These are phyloP conservation scores for Cokeromyces recurvatus DNA, from an alignment of 371 early-diverging fungal genomes.

Conservation along the genomic window DNA sequence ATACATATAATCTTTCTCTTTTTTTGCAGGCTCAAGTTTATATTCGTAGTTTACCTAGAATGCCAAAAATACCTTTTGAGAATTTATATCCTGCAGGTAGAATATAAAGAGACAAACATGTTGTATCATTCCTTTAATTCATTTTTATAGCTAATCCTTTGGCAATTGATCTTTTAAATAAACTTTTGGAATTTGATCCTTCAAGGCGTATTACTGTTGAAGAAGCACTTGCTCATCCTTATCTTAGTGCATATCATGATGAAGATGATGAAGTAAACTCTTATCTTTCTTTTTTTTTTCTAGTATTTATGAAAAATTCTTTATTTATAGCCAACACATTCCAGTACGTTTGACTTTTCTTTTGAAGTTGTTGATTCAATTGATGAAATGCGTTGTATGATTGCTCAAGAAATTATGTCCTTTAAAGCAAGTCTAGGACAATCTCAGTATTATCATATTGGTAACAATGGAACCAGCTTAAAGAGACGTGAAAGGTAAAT, in stretches of 20 bases:
- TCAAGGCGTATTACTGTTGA: constrained; percentile 76
- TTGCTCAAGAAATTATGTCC: constrained; percentile 83
- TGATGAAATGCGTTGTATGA: constrained; percentile 89
- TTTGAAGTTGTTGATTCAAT: constrained; percentile 86
- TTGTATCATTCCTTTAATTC: background rate
- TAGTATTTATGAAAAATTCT: background rate
- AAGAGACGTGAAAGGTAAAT: constrained; percentile 43
- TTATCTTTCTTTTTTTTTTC: background rate
- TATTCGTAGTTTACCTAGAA: constrained; percentile 85
- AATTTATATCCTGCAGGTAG: constrained; percentile 70
- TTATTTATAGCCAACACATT: constrained; percentile 51
- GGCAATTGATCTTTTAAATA: constrained; percentile 80
- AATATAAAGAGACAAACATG: background rate
- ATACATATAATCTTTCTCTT: too few species aligned
- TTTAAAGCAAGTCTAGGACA: constrained; percentile 45
- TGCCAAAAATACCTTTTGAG: constrained; percentile 86
- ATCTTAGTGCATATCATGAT: constrained; percentile 74
- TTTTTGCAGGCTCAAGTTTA: constrained; percentile 94
- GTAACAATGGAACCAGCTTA: constrained; percentile 28
- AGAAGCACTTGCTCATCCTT: constrained; percentile 78
- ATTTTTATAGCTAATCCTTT: constrained; percentile 40
- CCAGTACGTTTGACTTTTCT: constrained; percentile 82
- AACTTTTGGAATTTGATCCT: constrained; percentile 79
- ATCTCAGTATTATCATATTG: too few species aligned
- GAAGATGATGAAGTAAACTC: constrained; percentile 64